phyloP scores from a whole-genome alignment of 2,329 filamentous ascomycete genomes.

The Paracorniculantispora psalliotae region DNA sequence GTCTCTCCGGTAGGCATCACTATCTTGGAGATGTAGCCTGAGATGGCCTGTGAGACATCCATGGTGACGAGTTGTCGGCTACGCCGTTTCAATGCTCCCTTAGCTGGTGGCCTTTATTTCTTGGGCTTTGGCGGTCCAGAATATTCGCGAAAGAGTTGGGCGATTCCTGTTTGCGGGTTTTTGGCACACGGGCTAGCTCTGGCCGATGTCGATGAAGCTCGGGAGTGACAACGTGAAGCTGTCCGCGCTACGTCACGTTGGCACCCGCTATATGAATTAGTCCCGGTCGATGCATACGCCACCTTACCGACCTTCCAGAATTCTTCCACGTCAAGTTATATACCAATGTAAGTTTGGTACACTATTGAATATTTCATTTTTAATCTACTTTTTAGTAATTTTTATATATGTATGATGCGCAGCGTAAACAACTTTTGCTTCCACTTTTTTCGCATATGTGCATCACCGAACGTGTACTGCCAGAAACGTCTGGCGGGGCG shows the following conservation, averaged over 20 bases:
- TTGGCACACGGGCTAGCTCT: neutral
- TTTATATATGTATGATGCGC: too few species aligned
- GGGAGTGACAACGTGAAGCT: constrained; percentile 1
- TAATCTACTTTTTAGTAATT: too few species aligned
- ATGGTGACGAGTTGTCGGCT: constrained; percentile 41
- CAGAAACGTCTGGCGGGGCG: neutral
- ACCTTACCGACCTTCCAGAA: neutral
- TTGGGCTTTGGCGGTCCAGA: neutral
- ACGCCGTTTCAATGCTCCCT: neutral
- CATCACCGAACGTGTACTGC: neutral
- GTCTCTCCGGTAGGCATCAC: constrained; percentile 68
- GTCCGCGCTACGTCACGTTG: constrained; percentile 8
- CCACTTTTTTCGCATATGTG: neutral
- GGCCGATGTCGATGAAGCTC: neutral
- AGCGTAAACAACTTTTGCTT: too few species aligned
- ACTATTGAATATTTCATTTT: neutral
- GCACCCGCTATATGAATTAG: constrained; percentile 14
- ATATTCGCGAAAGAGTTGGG: neutral
- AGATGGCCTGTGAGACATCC: constrained; percentile 90
- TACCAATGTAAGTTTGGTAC: neutral
- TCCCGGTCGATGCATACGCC: constrained; percentile 12
- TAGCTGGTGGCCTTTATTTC: neutral
- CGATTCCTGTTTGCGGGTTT: neutral
- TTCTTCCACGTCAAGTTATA: neutral
- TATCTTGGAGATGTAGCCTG: constrained; percentile 96